phyloP scores from a whole-genome alignment of 495 filamentous ascomycete species.

The Aspergillus avenaceus region DNA sequence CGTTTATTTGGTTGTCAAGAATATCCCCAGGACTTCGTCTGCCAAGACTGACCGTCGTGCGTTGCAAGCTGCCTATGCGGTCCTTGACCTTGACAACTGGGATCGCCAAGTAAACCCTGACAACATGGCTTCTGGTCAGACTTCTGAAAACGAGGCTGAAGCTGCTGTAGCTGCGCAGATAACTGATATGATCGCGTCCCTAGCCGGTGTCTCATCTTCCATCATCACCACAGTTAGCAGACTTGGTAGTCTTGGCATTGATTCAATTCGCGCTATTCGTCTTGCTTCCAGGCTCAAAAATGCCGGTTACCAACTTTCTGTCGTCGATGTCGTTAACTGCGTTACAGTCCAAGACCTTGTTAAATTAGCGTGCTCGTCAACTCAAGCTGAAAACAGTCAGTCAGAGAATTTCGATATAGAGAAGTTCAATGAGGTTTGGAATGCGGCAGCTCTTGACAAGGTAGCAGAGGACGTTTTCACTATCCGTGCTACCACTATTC shows the following conservation, averaged over 20 bases:
- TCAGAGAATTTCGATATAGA: constrained; percentile 17
- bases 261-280: constrained; percentile 33
- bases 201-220: constrained; percentile 21
- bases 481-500: constrained; percentile 23
- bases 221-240: constrained; percentile 20
- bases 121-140: neutral
- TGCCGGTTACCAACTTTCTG: constrained; percentile 19
- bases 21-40: constrained; percentile 30
- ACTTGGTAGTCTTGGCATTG: constrained; percentile 28
- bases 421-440: constrained; percentile 22
- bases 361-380: constrained; percentile 9
- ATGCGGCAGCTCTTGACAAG: constrained; percentile 6
- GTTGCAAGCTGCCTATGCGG: constrained; percentile 23
- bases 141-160: neutral
- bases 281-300: constrained; percentile 24
- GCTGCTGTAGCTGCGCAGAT: constrained; percentile 10
- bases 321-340: constrained; percentile 27
- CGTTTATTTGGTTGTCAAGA: constrained; percentile 24
- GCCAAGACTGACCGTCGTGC: constrained; percentile 30
- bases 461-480: constrained; percentile 12
- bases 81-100: constrained; percentile 27
- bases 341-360: constrained; percentile 21
- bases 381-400: neutral
- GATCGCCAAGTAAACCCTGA: constrained; percentile 21
- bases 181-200: constrained; percentile 17